These are phyloP conservation scores for Aspergillus transmontanensis DNA, from an alignment of 2,329 filamentous ascomycete species.

Conservation along the genomic window DNA sequence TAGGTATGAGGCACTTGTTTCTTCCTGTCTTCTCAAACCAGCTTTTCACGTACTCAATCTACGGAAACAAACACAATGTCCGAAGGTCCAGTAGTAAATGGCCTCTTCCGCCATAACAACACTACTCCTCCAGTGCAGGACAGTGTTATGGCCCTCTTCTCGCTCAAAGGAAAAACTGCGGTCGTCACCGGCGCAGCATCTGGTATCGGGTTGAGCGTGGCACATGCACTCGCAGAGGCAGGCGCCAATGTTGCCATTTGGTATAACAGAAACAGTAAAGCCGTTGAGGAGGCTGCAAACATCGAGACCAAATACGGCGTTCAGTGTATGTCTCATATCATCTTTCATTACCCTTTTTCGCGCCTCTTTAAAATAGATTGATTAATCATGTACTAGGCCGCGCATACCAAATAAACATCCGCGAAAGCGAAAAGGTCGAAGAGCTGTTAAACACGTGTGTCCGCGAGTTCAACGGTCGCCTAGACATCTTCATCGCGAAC, in stretches of 20 bases:
- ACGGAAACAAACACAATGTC: not conserved
- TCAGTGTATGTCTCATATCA: not conserved
- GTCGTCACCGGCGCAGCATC: not conserved
- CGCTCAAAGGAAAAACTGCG: not conserved
- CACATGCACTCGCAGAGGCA: not conserved
- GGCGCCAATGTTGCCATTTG: not conserved
- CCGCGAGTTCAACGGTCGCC: not conserved
- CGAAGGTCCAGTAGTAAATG: not conserved
- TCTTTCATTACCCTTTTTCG: not conserved
- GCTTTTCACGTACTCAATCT: not conserved
- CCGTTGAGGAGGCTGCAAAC: not conserved
- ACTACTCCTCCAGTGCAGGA: not conserved
- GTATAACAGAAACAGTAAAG: not conserved
- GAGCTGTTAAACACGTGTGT: not conserved
- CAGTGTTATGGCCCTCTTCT: not conserved
- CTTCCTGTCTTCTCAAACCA: not conserved
- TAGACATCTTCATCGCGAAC: not conserved
- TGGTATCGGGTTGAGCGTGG: not conserved
- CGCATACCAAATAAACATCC: not conserved
- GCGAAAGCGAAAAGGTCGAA: not conserved
- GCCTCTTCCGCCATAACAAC: not conserved
- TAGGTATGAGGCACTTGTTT: not conserved
- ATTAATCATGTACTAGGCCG: not conserved
- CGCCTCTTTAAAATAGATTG: not conserved
- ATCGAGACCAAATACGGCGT: not conserved